A percentile compares a stretch with the other conserved stretches of the same genome.
phyloP scores from a whole-genome alignment of 345 rosid genomes.

The Linum tenue region DNA sequence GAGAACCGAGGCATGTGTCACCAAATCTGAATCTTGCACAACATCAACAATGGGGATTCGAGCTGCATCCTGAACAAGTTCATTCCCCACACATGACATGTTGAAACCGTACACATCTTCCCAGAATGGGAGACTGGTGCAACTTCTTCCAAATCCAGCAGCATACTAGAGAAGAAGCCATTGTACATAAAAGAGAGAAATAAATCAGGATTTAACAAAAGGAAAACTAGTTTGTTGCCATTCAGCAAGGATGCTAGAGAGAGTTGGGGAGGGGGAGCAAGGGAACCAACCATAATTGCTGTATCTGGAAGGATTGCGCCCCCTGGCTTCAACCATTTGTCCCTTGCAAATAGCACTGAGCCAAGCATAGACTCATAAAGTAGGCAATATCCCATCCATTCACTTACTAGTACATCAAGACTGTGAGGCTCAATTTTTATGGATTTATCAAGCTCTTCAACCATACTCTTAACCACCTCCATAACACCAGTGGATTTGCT shows the following conservation, averaged over 20 bases:
- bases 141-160: slow-evolving; percentile 89
- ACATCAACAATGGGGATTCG: slow-evolving; percentile 63
- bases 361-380: slow-evolving; percentile 88
- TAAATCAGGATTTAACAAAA: not conserved
- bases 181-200: slow-evolving; percentile 7
- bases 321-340: slow-evolving; percentile 93
- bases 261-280: not conserved
- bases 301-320: slow-evolving; percentile 97
- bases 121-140: slow-evolving; percentile 89
- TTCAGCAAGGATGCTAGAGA: not conserved
- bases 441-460: slow-evolving; percentile 59
- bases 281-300: slow-evolving; percentile 68
- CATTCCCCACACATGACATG: slow-evolving; percentile 81
- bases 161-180: slow-evolving; percentile 40
- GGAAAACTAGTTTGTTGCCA: not conserved
- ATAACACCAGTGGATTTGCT: slow-evolving; percentile 32
- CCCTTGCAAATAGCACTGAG: slow-evolving; percentile 91
- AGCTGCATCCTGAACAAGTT: slow-evolving; percentile 61
- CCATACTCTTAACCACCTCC: slow-evolving; percentile 82
- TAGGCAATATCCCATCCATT: slow-evolving; percentile 99
- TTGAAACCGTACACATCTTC: slow-evolving; percentile 79
- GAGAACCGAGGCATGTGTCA: slow-evolving; percentile 52
- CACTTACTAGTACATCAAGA: slow-evolving; percentile 72
- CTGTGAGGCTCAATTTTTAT: slow-evolving; percentile 57
- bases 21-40: slow-evolving; percentile 48